Evolutionary conservation across 768 basidiomycete genomes (phyloP).

Genomic region (Tylopilus felleus): DNA sequence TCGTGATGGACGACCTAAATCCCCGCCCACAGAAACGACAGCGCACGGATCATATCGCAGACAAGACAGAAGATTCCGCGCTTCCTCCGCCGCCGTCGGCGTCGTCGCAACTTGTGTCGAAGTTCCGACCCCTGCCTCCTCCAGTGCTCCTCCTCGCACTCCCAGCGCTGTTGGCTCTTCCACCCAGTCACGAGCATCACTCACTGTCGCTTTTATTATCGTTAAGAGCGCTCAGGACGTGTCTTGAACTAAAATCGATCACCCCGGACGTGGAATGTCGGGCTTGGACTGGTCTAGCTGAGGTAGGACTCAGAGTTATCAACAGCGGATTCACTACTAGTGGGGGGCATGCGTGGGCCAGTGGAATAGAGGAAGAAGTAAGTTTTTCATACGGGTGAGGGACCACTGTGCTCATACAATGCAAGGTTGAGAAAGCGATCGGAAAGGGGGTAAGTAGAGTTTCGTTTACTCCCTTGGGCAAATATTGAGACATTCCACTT

Average conservation of each 20-base stretch:
- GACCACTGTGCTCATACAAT: not conserved
- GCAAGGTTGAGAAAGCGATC: slow-evolving; percentile 58
- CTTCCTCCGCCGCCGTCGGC: not conserved
- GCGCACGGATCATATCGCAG: slow-evolving; percentile 17
- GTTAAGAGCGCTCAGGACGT: slow-evolving; percentile 51
- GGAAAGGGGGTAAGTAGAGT: slow-evolving; percentile 60
- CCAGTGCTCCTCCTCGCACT: slow-evolving; percentile 57
- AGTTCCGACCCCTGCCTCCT: slow-evolving; percentile 36
- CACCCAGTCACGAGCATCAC: slow-evolving; percentile 59
- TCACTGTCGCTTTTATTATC: slow-evolving; percentile 54
- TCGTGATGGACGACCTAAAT: slow-evolving; percentile 25
- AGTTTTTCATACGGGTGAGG: not conserved
- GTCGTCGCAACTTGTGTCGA: not conserved
- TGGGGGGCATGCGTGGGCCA: slow-evolving; percentile 42
- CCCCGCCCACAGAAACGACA: slow-evolving; percentile 37
- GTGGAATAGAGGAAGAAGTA: slow-evolving; percentile 56
- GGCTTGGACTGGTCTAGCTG: slow-evolving; percentile 68
- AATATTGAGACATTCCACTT: not conserved
- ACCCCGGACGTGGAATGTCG: slow-evolving; percentile 62
- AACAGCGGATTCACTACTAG: slow-evolving; percentile 40
- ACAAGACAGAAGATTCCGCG: not conserved
- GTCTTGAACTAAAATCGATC: slow-evolving; percentile 47
- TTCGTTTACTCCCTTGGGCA: not conserved
- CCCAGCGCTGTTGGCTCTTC: slow-evolving; percentile 58
- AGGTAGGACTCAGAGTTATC: slow-evolving; percentile 60